A percentile compares a stretch with the other conserved stretches of the same genome.
These are phyloP conservation scores for Pestalotiopsis sp. DNA, from an alignment of 2,329 filamentous ascomycete genomes.

Conservation along the genomic window DNA sequence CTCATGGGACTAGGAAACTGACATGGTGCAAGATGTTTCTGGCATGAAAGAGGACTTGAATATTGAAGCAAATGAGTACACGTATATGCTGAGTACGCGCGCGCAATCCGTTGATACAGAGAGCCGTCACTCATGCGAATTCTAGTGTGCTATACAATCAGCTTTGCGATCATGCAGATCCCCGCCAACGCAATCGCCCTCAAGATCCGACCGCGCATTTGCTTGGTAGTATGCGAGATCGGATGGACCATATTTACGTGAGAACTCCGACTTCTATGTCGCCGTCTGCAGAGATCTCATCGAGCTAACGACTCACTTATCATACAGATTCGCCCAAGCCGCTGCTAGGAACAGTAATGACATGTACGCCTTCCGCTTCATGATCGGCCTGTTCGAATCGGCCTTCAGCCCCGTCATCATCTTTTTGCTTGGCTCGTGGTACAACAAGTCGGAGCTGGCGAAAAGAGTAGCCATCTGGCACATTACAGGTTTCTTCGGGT, in stretches of 20 bases:
- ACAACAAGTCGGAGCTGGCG: conserved; percentile 30
- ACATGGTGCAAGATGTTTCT: conserved; percentile 3
- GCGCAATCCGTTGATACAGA: too few relatives aligned
- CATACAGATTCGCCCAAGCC: conserved; percentile 33
- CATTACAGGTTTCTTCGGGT: conserved; percentile 29
- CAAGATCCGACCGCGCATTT: conserved; percentile 27
- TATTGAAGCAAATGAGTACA: conserved; percentile 18
- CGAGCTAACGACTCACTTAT: neutral
- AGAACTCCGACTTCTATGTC: conserved; percentile 6
- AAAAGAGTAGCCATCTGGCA: conserved; percentile 31
- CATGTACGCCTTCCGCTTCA: conserved; percentile 35
- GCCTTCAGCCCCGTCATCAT: conserved; percentile 32
- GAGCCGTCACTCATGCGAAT: neutral
- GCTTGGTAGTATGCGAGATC: conserved; percentile 31
- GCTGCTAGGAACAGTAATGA: conserved; percentile 24
- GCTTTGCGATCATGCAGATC: conserved; percentile 4
- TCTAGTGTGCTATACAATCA: conserved; percentile 15
- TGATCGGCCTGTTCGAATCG: conserved; percentile 35
- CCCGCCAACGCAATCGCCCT: conserved; percentile 8
- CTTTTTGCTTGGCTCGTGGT: conserved; percentile 35
- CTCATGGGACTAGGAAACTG: neutral
- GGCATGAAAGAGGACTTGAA: conserved; percentile 18
- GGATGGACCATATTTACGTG: conserved; percentile 17
- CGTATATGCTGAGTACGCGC: conserved; percentile 12
- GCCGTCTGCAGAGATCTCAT: neutral